Base-by-base conservation (phyloP, 164 flowering plant species). In the Pachysandra terminalis region DNA sequence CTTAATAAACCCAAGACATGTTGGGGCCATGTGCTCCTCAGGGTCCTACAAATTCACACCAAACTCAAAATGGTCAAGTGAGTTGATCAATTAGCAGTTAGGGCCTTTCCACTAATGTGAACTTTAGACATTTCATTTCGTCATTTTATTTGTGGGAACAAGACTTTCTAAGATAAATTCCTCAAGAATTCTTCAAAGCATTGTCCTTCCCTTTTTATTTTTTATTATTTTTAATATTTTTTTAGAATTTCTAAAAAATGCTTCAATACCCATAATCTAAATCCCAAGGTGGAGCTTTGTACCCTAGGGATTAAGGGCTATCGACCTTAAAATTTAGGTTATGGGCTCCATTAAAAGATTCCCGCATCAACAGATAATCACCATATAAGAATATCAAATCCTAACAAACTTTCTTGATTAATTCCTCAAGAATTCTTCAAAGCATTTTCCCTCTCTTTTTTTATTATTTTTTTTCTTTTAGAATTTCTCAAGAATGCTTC, bases 1-100 rank as follows among this genome's bases (percentile, higher is more conserved):
- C 90, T 69, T 80, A 86, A 84, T 86, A 75, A 3, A 17, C 79
- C 76, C 84, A 74, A 77, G 79, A 86, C 93, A 86, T 79, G 83
- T 71, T 71, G 81, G 87, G 85, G 74, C 88, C 83, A 72, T 79
- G 70, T 84, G 82, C 83, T 75, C 73, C 77, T 74, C 65, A 14
- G 74, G 76, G 74, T 75, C 81, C 84, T 79, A 67, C 74, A 54
- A 45, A 27, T 65, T 54, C 21, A 67, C 62, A 63, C 51, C 67
- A 22, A 56, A 32, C 68, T 17, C 37, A 8, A 54, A 56, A 24
- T 41, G 37, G 35, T 54, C 52, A 32, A 32, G 37, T 3, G 37
- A 32, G 5, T 32, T 32, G 37, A 32, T 35, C 26, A 14, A 22
- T 40, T 24, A 40, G 1, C 0, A 51, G 61, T 58, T 27, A 24